Base-by-base conservation (phyloP, 306 rosid species). In the Quercus alba region DNA sequence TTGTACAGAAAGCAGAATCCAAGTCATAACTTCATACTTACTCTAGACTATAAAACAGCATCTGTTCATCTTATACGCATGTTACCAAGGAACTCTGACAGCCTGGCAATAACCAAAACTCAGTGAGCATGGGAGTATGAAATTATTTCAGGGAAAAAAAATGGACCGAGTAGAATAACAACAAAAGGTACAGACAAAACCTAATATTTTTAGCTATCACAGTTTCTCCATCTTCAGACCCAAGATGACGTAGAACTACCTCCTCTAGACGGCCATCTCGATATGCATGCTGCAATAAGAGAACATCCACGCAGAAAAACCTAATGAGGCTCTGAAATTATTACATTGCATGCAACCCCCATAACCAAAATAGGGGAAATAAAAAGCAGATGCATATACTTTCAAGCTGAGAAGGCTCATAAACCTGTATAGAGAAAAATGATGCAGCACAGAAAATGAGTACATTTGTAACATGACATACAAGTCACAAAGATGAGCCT, bases 211-310 rank as follows among this genome's bases (percentile, higher is more conserved):
- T 25, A 25, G 26, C 26, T 25, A 25, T 25, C 26, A 25, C 26
- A 25, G 2, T 1, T 25, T 25, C 26, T 25, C 26, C 26, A 25
- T 25, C 26, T 25, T 25, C 2, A 25, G 2, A 25, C 26, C 97
- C 97, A 70, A 95, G 91, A 85, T 91, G 98, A 56, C 97, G 90
- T 78, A 95, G 75, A 68, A 72, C 92, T 33, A 88, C 94, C 86
- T 93, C 89, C 85, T 95, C 99, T 72, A 89, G 84, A 71, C 86
- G 82, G 67, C 98, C 99, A 85, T 95, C 96, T 49, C 88, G 87
- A 77, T 83, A 92, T 11, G 92, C 98, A 86, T 95, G 99, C 99
- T 95, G 89, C 87, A 84, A 81, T 62, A 51, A 70, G 23, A 80
- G 56, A 73, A 82, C 74, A 80, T 73, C 3, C 31, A 51, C 19